Base-by-base conservation (phyloP, 2,329 filamentous ascomycete species). In the Botrytis fabae region DNA sequence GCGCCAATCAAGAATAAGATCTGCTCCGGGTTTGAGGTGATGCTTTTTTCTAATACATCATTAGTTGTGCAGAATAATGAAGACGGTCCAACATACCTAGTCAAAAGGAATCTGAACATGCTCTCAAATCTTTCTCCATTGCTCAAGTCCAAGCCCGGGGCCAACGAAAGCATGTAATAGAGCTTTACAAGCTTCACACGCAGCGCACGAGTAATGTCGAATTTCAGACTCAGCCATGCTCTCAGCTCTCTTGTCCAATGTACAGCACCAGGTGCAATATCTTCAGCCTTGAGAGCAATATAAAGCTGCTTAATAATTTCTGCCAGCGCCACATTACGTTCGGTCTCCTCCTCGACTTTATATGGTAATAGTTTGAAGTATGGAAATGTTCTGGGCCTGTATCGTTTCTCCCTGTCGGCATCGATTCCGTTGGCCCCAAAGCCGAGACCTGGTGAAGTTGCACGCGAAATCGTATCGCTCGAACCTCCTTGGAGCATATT, bases 231-330 rank as follows among this genome's bases (percentile, higher is more conserved):
- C 77, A 99, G 87, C 96, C 97, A 99, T 83, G 92, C 93, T 80
- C 95, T 90, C 65, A 99, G 91, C 87, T 99, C 96, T 77, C 95
- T 91, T 25, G 96, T 98, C 96, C 96, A 99, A 83, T 99, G 95
- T 75, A 97, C 87, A 42, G 95, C 96, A 48, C 96, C 96, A 0
- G 95, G 93, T 38, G 92, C 91, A 83, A 98, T 98, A 83, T 99
- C 96, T 77, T 97, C 94, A 5, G 96, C 92, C 81, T 94, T 92
- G 76, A 99, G 87, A 73, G 95, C 90, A 78, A 98, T 93, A 82
- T 97, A 98, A 44, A 99, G 91, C 80, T 97, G 93, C 82, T 95
- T 96, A 78, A 98, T 87, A 78, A 98, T 98, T 81, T 94, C 93
- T 63, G 92, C 87, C 64, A 99, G 85, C 75, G 95, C 94, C 69